Conservation (phyloP, 257 asterid species). For the Handroanthus guayacan region DNA sequence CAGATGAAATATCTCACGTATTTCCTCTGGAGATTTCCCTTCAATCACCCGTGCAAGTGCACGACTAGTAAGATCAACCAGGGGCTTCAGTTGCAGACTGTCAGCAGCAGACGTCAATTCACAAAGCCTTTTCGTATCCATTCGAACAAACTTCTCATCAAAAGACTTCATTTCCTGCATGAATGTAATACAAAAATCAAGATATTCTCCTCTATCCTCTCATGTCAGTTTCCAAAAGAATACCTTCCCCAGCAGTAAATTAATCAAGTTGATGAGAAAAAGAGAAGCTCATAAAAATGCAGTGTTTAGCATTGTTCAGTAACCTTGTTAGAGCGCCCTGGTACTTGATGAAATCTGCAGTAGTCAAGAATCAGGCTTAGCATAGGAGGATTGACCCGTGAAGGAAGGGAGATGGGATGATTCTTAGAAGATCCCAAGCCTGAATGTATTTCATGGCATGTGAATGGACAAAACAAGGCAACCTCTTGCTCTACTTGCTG, state of each 20-base stretch:
- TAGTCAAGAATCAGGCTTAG: slow-evolving; percentile 83
- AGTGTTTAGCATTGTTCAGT: neutral
- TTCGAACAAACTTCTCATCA: slow-evolving; percentile 79
- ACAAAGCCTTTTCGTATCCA: slow-evolving; percentile 81
- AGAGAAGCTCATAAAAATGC: slow-evolving; percentile 16
- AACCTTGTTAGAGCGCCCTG: slow-evolving; percentile 92
- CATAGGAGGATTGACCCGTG: slow-evolving; percentile 71
- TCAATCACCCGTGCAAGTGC: slow-evolving; percentile 92
- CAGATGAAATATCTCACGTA: slow-evolving; percentile 80
- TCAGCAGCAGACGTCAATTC: slow-evolving; percentile 94
- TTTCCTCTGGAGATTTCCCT: slow-evolving; percentile 87
- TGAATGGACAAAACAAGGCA: slow-evolving; percentile 78
- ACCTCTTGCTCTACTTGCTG: slow-evolving; percentile 89
- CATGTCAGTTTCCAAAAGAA: neutral
- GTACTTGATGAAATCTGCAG: slow-evolving; percentile 81
- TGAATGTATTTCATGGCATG: slow-evolving; percentile 70
- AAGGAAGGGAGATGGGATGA: slow-evolving; percentile 77
- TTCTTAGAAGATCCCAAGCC: slow-evolving; percentile 83
- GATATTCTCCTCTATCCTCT: neutral
- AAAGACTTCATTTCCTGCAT: slow-evolving; percentile 81
- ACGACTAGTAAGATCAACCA: slow-evolving; percentile 91
- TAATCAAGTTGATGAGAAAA: slow-evolving; percentile 16
- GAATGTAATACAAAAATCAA: slow-evolving; percentile 22
- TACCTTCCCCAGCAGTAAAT: neutral
- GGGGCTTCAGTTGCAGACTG: slow-evolving; percentile 78